Evolutionary conservation across 495 filamentous ascomycete species (phyloP).

Genomic region (Xylaria venustula): DNA sequence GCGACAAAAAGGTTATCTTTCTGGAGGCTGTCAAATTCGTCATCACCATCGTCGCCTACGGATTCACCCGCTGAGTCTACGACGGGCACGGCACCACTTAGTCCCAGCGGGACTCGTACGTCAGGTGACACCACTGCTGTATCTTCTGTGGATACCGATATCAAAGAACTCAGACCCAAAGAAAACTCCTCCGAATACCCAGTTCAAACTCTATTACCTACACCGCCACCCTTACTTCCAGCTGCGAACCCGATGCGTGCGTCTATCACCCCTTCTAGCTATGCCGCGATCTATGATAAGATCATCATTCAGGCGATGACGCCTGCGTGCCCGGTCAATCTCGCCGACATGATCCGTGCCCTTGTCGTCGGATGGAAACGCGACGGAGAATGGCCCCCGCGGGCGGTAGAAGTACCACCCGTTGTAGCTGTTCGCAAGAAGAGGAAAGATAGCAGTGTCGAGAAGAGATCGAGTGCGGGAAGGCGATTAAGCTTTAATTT

Average conservation of each 20-base stretch:
- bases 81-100: constrained; percentile 16
- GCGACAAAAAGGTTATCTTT: constrained; percentile 30
- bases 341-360: constrained; percentile 73
- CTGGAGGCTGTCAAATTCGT: constrained; percentile 29
- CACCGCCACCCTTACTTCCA: constrained; percentile 67
- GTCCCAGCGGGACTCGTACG: constrained; percentile 25
- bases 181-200: constrained; percentile 30
- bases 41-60: constrained; percentile 21
- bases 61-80: constrained; percentile 18
- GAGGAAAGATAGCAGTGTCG: constrained; percentile 21
- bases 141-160: constrained; percentile 24
- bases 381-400: constrained; percentile 92
- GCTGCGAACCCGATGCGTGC: constrained; percentile 67
- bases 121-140: constrained; percentile 27
- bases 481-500: constrained; percentile 38
- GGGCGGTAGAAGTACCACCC: constrained; percentile 39
- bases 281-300: constrained; percentile 84
- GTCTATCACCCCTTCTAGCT: constrained; percentile 67
- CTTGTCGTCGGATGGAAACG: constrained; percentile 91
- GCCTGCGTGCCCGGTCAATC: constrained; percentile 82
- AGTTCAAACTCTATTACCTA: constrained; percentile 53
- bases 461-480: constrained; percentile 23
- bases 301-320: constrained; percentile 73
- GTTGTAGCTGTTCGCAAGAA: constrained; percentile 36
- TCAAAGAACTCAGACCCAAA: constrained; percentile 20